These are phyloP conservation scores for Cyclotella baltica DNA, from an alignment of 108 stramenopile species.

Conservation along the genomic window DNA sequence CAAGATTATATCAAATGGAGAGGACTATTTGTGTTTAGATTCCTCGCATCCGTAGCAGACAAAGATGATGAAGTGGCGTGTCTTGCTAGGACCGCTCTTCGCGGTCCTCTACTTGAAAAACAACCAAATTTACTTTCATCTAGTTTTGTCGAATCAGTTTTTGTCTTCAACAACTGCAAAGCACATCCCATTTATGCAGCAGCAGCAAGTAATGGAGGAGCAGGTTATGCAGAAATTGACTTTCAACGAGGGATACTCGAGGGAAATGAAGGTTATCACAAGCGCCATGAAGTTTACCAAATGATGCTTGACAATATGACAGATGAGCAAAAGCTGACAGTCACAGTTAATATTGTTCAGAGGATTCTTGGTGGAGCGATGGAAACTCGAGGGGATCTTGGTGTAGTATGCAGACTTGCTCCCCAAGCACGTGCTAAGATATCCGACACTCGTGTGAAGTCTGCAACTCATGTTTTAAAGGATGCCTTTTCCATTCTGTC, in stretches of 20 bases:
- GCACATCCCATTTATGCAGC: slow-evolving; percentile 90
- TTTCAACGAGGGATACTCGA: slow-evolving; percentile 48
- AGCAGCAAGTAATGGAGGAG: slow-evolving; percentile 75
- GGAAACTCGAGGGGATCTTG: slow-evolving; percentile 70
- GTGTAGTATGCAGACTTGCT: slow-evolving; percentile 60
- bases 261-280: slow-evolving; percentile 54
- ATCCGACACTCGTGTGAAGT: slow-evolving; percentile 39
- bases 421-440: slow-evolving; percentile 21
- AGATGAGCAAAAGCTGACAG: slow-evolving; percentile 92
- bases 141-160: slow-evolving; percentile 90
- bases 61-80: slow-evolving; percentile 83
- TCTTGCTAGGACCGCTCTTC: slow-evolving; percentile 77
- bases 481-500: slow-evolving; percentile 75
- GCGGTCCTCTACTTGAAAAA: slow-evolving; percentile 76
- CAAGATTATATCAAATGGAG: slow-evolving; percentile 98
- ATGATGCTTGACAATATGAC: slow-evolving; percentile 84
- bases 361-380: slow-evolving; percentile 85
- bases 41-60: slow-evolving; percentile 91
- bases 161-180: slow-evolving; percentile 91
- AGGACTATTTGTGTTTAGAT: slow-evolving; percentile 89
- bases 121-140: slow-evolving; percentile 85
- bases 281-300: slow-evolving; percentile 79
- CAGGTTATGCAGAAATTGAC: slow-evolving; percentile 67
- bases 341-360: slow-evolving; percentile 88
- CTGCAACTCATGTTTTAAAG: slow-evolving; percentile 69